phyloP scores from a whole-genome alignment of 208 protist genomes.

The Crithidia sp. region DNA sequence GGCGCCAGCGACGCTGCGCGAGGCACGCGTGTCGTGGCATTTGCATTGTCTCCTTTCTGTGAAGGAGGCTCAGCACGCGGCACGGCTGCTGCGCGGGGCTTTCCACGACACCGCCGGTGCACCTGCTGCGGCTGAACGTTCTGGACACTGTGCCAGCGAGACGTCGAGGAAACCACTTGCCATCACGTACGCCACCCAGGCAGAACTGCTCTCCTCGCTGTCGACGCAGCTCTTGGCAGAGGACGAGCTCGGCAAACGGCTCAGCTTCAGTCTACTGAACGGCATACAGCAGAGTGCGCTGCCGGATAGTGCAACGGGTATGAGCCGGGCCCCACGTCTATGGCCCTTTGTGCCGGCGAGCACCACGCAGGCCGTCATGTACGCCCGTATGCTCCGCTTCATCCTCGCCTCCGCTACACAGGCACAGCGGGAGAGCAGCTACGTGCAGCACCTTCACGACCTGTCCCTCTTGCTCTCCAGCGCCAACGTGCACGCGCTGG shows the following conservation, averaged over 20 bases:
- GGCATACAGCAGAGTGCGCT: background rate
- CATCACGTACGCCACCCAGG: constrained; percentile 16
- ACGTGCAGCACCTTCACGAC: constrained; percentile 36
- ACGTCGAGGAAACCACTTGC: constrained; percentile 3
- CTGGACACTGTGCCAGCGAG: background rate
- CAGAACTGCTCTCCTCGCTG: constrained; percentile 32
- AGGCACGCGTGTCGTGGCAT: constrained; percentile 49
- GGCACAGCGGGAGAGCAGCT: constrained; percentile 15
- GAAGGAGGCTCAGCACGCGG: constrained; percentile 16
- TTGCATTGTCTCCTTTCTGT: constrained; percentile 46
- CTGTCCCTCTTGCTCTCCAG: constrained; percentile 40
- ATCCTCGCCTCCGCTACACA: constrained; percentile 24
- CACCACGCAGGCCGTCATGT: constrained; percentile 41
- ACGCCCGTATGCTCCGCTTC: constrained; percentile 49
- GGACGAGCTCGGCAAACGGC: constrained; percentile 7
- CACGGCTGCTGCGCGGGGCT: constrained; percentile 23
- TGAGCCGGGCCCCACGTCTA: constrained; percentile 3
- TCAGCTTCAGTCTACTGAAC: constrained; percentile 31
- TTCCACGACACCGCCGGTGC: background rate
- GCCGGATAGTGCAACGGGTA: background rate
- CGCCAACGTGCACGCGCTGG: constrained; percentile 57
- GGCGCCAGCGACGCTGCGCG: constrained; percentile 6
- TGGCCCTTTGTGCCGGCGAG: constrained; percentile 35
- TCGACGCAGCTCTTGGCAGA: constrained; percentile 19
- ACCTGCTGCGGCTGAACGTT: background rate